Base-by-base conservation (phyloP, 148 eudicot species). In the Talinum fruticosum region DNA sequence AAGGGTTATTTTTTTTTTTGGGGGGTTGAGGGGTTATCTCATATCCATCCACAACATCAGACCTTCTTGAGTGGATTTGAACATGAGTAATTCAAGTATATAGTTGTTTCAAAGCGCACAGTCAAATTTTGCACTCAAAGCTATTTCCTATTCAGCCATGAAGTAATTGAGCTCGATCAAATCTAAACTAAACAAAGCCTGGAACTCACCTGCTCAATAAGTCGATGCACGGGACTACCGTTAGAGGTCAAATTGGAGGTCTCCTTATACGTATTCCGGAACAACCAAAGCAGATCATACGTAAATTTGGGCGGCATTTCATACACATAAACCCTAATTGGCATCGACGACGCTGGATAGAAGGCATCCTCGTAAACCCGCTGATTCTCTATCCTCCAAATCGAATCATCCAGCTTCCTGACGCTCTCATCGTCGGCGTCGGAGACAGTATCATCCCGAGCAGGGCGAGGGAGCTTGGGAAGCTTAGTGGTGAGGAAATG, bases 221-320 rank as follows among this genome's bases (percentile, higher is more conserved):
- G 85, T 0, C 97, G 90, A 73, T 93, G 95, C 24, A 91, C 93
- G 4, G 99, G 99, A 75, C 97, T 93, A 21, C 98, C 98, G 81
- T 96, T 96, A 35, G 97, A 96, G 41, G 99, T 96, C 65, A 91
- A 85, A 85, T 93, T 90, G 37, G 74, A 75, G 23, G 97, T 96
- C 61, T 90, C 92, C 64, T 66, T 85, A 51, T 96, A 96, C 0
- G 95, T 82, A 80, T 81, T 86, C 14, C 69, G 82, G 51, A 91
- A 96, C 85, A 96, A 75, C 86, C 83, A 71, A 18, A 96, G 87
- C 83, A 96, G 71, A 91, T 96, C 95, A 57, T 86, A 91, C 2
- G 99, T 96, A 79, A 93, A 96, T 54, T 93, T 96, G n/a, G 76
- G 33, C 0, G 98, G 98, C 98, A 96, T 96, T 26, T 93, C 88